Percentiles rank a stretch among this genome's conserved stretches.
These are phyloP conservation scores for Cantharellus cinnabarinus DNA, from an alignment of 768 basidiomycete genomes.

Conservation along the genomic window DNA sequence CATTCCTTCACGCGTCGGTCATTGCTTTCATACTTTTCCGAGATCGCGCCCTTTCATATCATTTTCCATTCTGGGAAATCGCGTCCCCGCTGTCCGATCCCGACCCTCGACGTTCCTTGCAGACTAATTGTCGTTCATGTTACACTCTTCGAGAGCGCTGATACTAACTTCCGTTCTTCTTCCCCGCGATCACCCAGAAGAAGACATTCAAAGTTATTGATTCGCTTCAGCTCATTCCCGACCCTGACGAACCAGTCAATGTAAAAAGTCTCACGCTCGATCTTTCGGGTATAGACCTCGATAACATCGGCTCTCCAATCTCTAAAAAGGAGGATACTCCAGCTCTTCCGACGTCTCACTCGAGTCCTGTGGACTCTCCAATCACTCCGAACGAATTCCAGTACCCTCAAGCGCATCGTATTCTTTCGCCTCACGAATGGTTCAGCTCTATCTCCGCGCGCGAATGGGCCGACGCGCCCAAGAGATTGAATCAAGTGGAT, in stretches of 20 bases:
- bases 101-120: neutral
- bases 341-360: neutral
- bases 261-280: neutral
- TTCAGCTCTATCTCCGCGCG: too few relatives aligned
- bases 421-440: too few relatives aligned
- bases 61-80: neutral
- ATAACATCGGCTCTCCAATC: neutral
- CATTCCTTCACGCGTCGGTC: neutral
- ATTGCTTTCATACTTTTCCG: neutral
- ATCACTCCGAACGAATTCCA: neutral
- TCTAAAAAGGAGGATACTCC: neutral
- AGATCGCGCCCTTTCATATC: neutral
- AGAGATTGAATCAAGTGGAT: too few relatives aligned
- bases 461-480: too few relatives aligned
- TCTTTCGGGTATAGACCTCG: neutral
- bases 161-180: too few relatives aligned
- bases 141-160: neutral
- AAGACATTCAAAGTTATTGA: neutral
- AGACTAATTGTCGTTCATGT: neutral
- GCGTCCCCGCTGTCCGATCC: neutral
- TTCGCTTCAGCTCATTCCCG: neutral
- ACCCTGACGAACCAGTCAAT: neutral
- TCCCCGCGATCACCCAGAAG: neutral
- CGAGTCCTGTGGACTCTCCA: neutral
- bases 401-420: neutral